Base-by-base conservation (phyloP, 768 basidiomycete genomes). In the Gelatoporia subvermispora region DNA sequence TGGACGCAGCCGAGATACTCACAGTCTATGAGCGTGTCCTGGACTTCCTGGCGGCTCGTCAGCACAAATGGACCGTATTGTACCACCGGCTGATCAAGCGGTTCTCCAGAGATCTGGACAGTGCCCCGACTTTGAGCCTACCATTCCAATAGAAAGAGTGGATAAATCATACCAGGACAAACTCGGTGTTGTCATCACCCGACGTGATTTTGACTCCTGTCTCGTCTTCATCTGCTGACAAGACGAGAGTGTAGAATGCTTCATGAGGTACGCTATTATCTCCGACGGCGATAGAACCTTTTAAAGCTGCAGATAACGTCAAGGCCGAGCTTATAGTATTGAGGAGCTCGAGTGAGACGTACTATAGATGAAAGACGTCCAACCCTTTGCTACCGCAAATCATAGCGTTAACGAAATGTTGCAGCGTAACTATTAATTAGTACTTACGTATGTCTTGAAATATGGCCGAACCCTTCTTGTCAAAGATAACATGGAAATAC, bases 301-400 rank as follows among this genome's bases (percentile, higher is more conserved):
- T 79, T 60, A 88, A 65, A 43, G 78, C 86, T 85, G 60, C 47
- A 45, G 5, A 17, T 13, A 50, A 55, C 28, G 13, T 7, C 28
- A 31, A 31, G 28, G 7, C 7, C 28, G 5, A 5, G 7, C 28
- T 31, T 31, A 31, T 5, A 31, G 28, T 5, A 5, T 5, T 31
- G 28, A 31, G 13, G 28, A 31, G 16, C 24, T 61, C 41, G 23
- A 18, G n/a, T 28, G n/a, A 45, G 15, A 61, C 84, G 53, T 61
- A 90, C 89, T 74, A 64, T 93, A 95, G 22, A 86, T 69, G 61
- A 97, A 96, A 0, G 88, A 66, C 5, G 92, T 96, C 95, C 95
- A 98, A 16, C 84, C 85, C n/a, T 71, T 56, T 4, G 88, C 88
- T 89, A 49, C 10, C 38, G 24, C 8, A 48, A 21, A 37, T 17